Conservation (phyloP, 1,139 yeast genomes). For the Sugiyamaella castrensis region DNA sequence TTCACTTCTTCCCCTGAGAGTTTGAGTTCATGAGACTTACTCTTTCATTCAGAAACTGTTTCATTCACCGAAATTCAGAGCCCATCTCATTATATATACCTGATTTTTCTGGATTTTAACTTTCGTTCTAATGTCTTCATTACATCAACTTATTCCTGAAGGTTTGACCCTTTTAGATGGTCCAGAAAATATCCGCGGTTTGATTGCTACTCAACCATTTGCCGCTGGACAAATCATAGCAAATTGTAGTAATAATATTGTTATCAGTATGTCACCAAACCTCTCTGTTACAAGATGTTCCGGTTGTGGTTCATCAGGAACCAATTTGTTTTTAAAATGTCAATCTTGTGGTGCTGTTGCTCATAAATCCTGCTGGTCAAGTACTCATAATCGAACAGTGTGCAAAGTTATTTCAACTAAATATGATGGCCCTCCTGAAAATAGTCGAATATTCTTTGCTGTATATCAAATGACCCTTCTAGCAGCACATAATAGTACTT, state of each 20-base stretch:
- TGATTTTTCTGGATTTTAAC: no score
- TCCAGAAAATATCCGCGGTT: slow-evolving; percentile 11
- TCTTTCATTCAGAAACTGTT: no score
- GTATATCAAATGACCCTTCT: slow-evolving; percentile 3
- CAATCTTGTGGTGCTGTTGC: not conserved
- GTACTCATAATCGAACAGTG: not conserved
- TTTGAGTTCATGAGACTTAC: no score
- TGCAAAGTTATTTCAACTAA: slow-evolving; percentile 2
- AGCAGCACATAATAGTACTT: slow-evolving; percentile 1
- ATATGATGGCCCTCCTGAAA: not conserved
- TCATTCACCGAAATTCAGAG: no score
- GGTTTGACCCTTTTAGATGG: slow-evolving; percentile 8
- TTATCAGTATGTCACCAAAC: not conserved
- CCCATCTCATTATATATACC: no score
- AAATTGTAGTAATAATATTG: slow-evolving; percentile 5
- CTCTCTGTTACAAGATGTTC: not conserved
- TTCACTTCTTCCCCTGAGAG: no score
- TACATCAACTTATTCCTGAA: slow-evolving; percentile 9
- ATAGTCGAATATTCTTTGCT: not conserved
- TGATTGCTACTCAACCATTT: slow-evolving; percentile 3
- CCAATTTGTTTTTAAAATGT: not conserved
- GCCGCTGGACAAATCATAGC: slow-evolving; percentile 8
- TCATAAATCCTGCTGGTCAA: slow-evolving; percentile 1
- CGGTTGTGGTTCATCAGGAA: not conserved
- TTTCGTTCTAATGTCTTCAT: not conserved